Base-by-base conservation (phyloP, 2,329 filamentous ascomycete species). In the Leptographium radiaticola region DNA sequence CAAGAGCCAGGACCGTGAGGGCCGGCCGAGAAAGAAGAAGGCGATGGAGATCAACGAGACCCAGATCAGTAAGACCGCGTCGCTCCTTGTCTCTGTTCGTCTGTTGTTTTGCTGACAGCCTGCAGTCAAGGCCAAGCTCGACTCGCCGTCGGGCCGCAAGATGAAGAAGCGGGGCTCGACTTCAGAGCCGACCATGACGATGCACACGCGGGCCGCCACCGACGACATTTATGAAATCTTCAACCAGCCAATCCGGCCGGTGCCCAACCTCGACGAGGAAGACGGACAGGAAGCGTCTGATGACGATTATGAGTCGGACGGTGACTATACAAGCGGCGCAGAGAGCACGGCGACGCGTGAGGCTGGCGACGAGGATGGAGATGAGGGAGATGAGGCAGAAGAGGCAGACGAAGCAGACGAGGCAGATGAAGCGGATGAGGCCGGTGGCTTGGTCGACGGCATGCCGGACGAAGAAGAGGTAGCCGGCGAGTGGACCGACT, bases 171-270 rank as follows among this genome's bases (percentile, higher is more conserved):
- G 86, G 66, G 83, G 83, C 53, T 62, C 61, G 61, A 67, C 60
- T 59, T 72, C 77, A 51, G 91, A 97, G 67, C 87, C 90, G n/a
- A 98, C 93, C 2, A 96, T 98, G 90, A 98, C 93, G 0, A 80
- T 98, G 59, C 89, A 97, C 65, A 98, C 93, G 13, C 87, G 81
- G 62, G 91, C 93, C 59, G 93, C 93, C 6, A 96, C 91, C 58
- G 90, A 97, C 61, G 93, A 98, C 61, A 96, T 98, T 52, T 97
- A 97, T 63, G 89, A 89, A 55, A 88, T 98, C 49, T 98, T 97
- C 70, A 97, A 93, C 63, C 87, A 93, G 55, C 91, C 93, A 2
- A 67, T 91, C 20, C 69, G 71, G 52, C 65, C 59, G 57, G 64
- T 59, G 16, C 64, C 51, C 1, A 62, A 69, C 16, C 68, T 68